phyloP scores from a whole-genome alignment of 2,329 filamentous ascomycete species.

The Cordyceps militaris region DNA sequence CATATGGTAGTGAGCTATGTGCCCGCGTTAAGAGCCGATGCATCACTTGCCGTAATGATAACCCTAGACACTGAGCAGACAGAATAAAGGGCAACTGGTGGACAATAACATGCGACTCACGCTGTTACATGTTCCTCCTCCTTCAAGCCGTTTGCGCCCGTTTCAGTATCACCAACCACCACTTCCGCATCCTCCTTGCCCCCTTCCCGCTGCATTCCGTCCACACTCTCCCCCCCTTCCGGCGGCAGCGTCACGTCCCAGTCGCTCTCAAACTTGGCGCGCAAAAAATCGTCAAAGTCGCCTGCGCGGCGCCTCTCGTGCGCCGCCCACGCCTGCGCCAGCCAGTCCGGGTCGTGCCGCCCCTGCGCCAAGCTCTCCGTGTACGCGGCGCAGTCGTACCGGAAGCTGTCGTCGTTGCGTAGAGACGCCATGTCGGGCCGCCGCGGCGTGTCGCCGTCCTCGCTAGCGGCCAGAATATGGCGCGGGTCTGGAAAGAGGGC shows the following conservation, averaged over 20 bases:
- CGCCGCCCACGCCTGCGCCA: slow-evolving; percentile 44
- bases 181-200: neutral
- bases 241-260: slow-evolving; percentile 39
- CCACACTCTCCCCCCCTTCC: neutral
- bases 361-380: slow-evolving; percentile 40
- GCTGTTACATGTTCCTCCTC: neutral
- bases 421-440: slow-evolving; percentile 36
- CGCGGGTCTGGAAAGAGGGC: slow-evolving; percentile 30
- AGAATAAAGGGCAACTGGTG: too few species aligned
- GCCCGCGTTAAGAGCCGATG: too few species aligned
- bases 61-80: too few species aligned
- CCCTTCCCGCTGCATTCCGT: neutral
- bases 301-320: slow-evolving; percentile 42
- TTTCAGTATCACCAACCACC: neutral
- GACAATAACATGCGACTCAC: neutral
- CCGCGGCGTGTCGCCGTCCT: slow-evolving; percentile 24
- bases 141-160: neutral
- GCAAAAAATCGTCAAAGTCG: slow-evolving; percentile 42
- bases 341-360: slow-evolving; percentile 46
- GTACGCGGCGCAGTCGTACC: slow-evolving; percentile 39
- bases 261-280: slow-evolving; percentile 37
- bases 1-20: too few species aligned
- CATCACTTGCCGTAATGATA: too few species aligned
- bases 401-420: slow-evolving; percentile 41
- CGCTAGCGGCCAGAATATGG: slow-evolving; percentile 29